A percentile compares a stretch with the other conserved stretches of the same genome.
These are phyloP conservation scores for Cladosporium colombiae DNA, from an alignment of 2,329 filamentous ascomycete genomes.

Conservation along the genomic window DNA sequence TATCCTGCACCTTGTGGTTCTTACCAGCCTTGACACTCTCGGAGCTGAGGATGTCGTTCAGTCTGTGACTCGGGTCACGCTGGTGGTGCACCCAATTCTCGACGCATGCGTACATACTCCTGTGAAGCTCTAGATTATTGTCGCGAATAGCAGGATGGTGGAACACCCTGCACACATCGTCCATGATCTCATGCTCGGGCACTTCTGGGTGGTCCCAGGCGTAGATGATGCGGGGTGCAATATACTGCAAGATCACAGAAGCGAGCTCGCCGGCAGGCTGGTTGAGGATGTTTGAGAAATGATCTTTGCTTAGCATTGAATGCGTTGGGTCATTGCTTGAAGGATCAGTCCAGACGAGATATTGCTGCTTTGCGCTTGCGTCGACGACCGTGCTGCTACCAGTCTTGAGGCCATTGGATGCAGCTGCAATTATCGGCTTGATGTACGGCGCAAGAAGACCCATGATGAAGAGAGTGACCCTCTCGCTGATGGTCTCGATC, in stretches of 20 bases:
- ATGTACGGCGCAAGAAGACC: constrained; percentile 90
- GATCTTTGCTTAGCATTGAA: constrained; percentile 54
- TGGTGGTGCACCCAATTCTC: constrained; percentile 75
- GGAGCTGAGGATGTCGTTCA: constrained; percentile 76
- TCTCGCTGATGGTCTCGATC: constrained; percentile 93
- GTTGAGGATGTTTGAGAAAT: constrained; percentile 54
- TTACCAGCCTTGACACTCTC: constrained; percentile 79
- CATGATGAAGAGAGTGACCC: constrained; percentile 86
- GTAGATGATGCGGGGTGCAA: constrained; percentile 82
- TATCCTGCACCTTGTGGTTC: constrained; percentile 62
- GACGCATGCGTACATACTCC: constrained; percentile 85
- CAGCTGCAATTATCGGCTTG: constrained; percentile 83
- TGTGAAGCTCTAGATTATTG: constrained; percentile 74
- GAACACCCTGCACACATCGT: constrained; percentile 80
- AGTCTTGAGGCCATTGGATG: constrained; percentile 79
- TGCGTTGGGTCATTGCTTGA: constrained; percentile 52
- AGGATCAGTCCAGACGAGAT: constrained; percentile 52
- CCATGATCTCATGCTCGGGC: constrained; percentile 76
- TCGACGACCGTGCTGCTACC: constrained; percentile 73
- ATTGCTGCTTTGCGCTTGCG: constrained; percentile 52
- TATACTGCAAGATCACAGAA: constrained; percentile 72
- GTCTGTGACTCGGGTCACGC: constrained; percentile 56
- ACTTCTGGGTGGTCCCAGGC: constrained; percentile 89
- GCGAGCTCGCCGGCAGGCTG: constrained; percentile 52
- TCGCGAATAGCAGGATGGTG: constrained; percentile 87